These are phyloP conservation scores for Cyberlindnera meyerae DNA, from an alignment of 805 yeast genomes.

Conservation along the genomic window DNA sequence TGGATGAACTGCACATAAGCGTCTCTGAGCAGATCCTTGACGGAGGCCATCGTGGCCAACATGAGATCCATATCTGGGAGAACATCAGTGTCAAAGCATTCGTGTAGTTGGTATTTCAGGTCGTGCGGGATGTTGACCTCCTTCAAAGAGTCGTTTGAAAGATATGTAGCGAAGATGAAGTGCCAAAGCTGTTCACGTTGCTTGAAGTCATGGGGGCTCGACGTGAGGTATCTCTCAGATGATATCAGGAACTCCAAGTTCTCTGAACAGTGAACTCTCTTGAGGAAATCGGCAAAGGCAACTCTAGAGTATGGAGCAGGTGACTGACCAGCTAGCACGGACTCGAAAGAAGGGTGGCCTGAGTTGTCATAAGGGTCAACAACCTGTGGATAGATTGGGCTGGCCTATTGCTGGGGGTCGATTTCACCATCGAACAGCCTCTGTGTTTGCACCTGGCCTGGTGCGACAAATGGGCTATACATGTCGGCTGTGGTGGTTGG, in stretches of 20 bases:
- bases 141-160: slow-evolving; percentile 36
- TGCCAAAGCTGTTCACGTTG: slow-evolving; percentile 18
- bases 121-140: slow-evolving; percentile 28
- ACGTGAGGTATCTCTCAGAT: slow-evolving; percentile 17
- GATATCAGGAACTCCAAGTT: slow-evolving; percentile 24
- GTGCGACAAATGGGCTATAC: slow-evolving; percentile 2
- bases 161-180: slow-evolving; percentile 34
- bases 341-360: slow-evolving; percentile 21
- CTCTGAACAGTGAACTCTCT: slow-evolving; percentile 24
- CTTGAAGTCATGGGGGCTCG: slow-evolving; percentile 2
- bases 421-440: slow-evolving; percentile 1
- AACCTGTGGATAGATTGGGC: slow-evolving; percentile 20
- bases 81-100: slow-evolving; percentile 7
- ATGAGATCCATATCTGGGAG: slow-evolving; percentile 18
- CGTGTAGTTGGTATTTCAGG: slow-evolving; percentile 13
- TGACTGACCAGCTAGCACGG: slow-evolving; percentile 21
- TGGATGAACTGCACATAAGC: slow-evolving; percentile 24
- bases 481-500: too few relatives aligned
- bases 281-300: slow-evolving; percentile 22
- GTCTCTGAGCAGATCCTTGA: slow-evolving; percentile 23
- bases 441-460: not conserved
- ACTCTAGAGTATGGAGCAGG: slow-evolving; percentile 25
- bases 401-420: not conserved
- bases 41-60: slow-evolving; percentile 16
- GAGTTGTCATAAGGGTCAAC: slow-evolving; percentile 6